phyloP scores from a whole-genome alignment of 352 stramenopile genomes.

The Pythium vanterpoolii region DNA sequence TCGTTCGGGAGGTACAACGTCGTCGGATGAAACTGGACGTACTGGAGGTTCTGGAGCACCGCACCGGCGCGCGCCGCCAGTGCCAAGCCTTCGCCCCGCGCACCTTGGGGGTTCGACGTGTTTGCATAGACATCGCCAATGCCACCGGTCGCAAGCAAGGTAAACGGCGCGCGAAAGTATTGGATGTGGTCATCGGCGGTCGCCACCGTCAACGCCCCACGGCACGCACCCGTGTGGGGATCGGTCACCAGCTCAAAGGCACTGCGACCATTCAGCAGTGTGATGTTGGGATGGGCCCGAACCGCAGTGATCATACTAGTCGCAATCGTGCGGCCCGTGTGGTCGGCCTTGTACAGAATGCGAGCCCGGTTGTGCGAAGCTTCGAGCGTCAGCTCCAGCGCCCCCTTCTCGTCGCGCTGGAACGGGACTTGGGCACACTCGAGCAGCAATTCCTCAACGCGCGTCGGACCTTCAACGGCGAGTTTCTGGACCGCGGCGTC shows the following conservation, averaged over 20 bases:
- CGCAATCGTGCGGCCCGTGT: conserved; percentile 92
- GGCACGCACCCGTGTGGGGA: conserved; percentile 38
- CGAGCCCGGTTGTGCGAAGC: conserved; percentile 91
- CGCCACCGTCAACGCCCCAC: conserved; percentile 73
- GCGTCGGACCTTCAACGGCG: conserved; percentile 82
- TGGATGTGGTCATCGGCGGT: conserved; percentile 49
- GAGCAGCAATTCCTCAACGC: conserved; percentile 91
- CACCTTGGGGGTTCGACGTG: conserved; percentile 90
- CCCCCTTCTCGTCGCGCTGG: conserved; percentile 65
- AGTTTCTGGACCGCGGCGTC: conserved; percentile 91
- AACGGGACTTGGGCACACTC: conserved; percentile 88
- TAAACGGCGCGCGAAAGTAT: conserved; percentile 75
- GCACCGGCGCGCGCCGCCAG: conserved; percentile 77
- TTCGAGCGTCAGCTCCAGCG: conserved; percentile 82
- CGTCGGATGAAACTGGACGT: conserved; percentile 96
- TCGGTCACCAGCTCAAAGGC: conserved; percentile 82
- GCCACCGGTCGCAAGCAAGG: conserved; percentile 91
- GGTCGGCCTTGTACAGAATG: conserved; percentile 93
- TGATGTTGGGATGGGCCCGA: conserved; percentile 79
- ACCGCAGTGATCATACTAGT: conserved; percentile 87
- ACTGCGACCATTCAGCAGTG: conserved; percentile 62
- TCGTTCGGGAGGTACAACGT: conserved; percentile 90
- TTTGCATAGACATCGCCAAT: conserved; percentile 94
- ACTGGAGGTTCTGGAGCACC: conserved; percentile 91
- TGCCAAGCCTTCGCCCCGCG: conserved; percentile 66